These are phyloP conservation scores for Phialophora macrospora DNA, from an alignment of 2,329 filamentous ascomycete genomes.

Conservation along the genomic window DNA sequence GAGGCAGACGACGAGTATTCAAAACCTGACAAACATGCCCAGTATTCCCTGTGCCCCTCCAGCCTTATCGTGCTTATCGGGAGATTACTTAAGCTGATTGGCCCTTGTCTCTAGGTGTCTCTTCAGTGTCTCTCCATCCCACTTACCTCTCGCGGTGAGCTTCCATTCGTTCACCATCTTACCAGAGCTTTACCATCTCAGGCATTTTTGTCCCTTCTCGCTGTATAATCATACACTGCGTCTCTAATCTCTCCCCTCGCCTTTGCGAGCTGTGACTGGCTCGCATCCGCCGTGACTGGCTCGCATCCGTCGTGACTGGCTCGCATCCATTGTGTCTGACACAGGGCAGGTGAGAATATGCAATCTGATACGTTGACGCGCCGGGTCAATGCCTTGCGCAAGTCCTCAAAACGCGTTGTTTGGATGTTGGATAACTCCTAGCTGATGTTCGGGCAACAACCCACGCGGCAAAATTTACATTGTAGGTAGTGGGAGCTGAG, in stretches of 20 bases:
- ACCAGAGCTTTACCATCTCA: conserved; percentile 25
- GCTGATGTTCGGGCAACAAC: conserved; percentile 17
- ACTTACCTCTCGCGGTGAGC: conserved; percentile 26
- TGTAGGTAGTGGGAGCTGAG: conserved; percentile 12
- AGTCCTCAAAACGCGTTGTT: conserved; percentile 24
- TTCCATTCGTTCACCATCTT: conserved; percentile 18
- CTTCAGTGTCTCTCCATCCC: not conserved
- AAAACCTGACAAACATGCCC: conserved; percentile 23
- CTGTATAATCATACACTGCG: not conserved
- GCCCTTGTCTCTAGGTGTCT: no score
- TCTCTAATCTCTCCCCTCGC: not conserved
- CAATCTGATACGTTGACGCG: conserved; percentile 17
- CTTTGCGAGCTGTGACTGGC: conserved; percentile 11
- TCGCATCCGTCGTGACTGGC: no score
- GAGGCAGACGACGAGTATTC: no score
- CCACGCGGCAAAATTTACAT: conserved; percentile 1
- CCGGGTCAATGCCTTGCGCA: conserved; percentile 8
- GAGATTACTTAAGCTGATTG: not conserved
- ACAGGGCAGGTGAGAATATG: conserved; percentile 1
- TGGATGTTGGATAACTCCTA: conserved; percentile 5
- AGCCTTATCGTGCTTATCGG: conserved; percentile 7
- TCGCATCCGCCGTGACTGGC: no score
- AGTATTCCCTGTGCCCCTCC: conserved; percentile 14
- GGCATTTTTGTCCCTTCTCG: conserved; percentile 27
- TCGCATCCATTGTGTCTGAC: conserved; percentile 5